Percentiles rank a stretch among this genome's conserved stretches.
These are phyloP conservation scores for Suillus tomentosus DNA, from an alignment of 768 basidiomycete genomes.

Conservation along the genomic window DNA sequence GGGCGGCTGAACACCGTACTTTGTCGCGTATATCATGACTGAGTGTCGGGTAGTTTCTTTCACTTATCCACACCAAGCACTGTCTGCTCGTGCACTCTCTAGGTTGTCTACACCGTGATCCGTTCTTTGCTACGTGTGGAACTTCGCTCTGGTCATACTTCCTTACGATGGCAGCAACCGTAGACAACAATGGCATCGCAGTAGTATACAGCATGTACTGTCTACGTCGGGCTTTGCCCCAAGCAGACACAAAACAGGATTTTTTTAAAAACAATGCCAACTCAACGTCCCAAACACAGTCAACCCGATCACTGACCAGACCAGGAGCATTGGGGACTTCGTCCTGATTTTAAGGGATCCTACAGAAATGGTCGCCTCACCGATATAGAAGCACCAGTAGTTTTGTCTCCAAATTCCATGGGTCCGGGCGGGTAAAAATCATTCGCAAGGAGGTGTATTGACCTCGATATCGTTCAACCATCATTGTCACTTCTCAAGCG, in stretches of 20 bases:
- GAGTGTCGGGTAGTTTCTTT: no score
- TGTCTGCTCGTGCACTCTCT: no score
- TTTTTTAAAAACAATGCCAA: no score
- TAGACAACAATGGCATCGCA: no score
- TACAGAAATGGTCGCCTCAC: background rate
- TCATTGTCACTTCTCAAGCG: slow-evolving; percentile 15
- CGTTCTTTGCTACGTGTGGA: background rate
- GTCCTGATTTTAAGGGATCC: background rate
- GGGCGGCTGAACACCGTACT: no score
- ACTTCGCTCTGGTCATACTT: background rate
- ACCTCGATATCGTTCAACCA: slow-evolving; percentile 32
- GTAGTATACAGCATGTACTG: no score
- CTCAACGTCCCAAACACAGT: background rate
- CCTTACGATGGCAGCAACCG: background rate
- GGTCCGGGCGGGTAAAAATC: slow-evolving; percentile 31
- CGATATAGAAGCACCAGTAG: background rate
- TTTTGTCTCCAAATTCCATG: slow-evolving; percentile 25
- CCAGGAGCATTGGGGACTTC: background rate
- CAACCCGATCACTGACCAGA: background rate
- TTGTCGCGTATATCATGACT: no score
- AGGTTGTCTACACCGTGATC: no score
- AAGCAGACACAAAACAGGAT: no score
- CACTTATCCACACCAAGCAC: no score
- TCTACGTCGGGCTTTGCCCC: no score
- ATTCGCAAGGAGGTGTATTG: slow-evolving; percentile 22